phyloP scores from a whole-genome alignment of 495 filamentous ascomycete genomes.

The Aspergillus nanangensis region DNA sequence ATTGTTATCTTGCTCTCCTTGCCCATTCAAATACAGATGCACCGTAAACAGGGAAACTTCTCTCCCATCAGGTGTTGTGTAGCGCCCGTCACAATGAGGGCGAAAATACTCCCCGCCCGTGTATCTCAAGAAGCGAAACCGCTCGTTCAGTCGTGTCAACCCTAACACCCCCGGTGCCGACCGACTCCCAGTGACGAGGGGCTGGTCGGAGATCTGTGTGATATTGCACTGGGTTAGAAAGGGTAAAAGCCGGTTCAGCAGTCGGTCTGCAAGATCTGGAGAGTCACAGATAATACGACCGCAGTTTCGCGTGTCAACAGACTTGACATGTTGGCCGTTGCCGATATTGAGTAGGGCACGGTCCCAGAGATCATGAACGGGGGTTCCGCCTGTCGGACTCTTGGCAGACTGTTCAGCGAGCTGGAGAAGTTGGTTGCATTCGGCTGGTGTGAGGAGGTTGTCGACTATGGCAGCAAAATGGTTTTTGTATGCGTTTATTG shows the following conservation, averaged over 20 bases:
- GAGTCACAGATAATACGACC: slow-evolving; percentile 73
- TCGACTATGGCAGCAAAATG: slow-evolving; percentile 60
- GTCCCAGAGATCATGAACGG: slow-evolving; percentile 22
- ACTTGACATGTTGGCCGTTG: slow-evolving; percentile 50
- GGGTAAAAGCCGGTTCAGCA: slow-evolving; percentile 55
- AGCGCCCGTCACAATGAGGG: slow-evolving; percentile 71
- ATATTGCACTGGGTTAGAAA: slow-evolving; percentile 39
- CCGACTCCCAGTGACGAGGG: slow-evolving; percentile 38
- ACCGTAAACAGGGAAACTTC: slow-evolving; percentile 69
- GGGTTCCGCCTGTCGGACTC: not conserved
- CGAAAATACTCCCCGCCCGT: slow-evolving; percentile 71
- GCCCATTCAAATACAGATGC: slow-evolving; percentile 77
- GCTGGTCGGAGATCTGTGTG: slow-evolving; percentile 26
- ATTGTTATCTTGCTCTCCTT: slow-evolving; percentile 34
- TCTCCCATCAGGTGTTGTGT: slow-evolving; percentile 51
- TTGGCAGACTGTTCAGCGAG: slow-evolving; percentile 51
- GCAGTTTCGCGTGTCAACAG: slow-evolving; percentile 57
- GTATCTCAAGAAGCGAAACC: slow-evolving; percentile 78
- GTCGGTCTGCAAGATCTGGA: slow-evolving; percentile 52
- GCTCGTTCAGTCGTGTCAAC: slow-evolving; percentile 64
- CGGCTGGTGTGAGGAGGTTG: slow-evolving; percentile 53
- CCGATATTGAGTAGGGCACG: slow-evolving; percentile 59
- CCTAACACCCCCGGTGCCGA: slow-evolving; percentile 46
- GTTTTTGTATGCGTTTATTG: slow-evolving; percentile 50
- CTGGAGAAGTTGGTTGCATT: slow-evolving; percentile 53